These are phyloP conservation scores for Cutaneotrichosporon curvatum DNA, from an alignment of 1,284 basidiomycete species.

Conservation along the genomic window DNA sequence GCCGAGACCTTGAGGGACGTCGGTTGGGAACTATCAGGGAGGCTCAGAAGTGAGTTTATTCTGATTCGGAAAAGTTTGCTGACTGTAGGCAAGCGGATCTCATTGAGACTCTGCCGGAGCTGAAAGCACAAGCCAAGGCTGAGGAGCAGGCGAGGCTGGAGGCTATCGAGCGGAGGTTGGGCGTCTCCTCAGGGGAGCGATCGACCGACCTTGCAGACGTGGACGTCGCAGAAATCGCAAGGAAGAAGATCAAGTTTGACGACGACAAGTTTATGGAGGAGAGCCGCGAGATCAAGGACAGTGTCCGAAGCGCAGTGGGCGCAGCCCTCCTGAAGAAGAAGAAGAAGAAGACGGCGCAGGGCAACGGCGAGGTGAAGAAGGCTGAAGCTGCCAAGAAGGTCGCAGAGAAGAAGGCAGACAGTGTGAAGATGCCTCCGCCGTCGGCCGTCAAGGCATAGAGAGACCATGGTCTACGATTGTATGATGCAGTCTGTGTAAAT, in stretches of 20 bases:
- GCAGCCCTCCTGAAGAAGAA: conserved; percentile 46
- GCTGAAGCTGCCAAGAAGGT: conserved; percentile 32
- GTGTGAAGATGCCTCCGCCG: conserved; percentile 11
- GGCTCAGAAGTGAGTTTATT: conserved; percentile 66
- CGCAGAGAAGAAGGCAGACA: conserved; percentile 56
- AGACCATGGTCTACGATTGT: too few relatives aligned
- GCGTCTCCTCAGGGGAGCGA: conserved; percentile 51
- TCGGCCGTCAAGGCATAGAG: not conserved
- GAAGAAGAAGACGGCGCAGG: conserved; percentile 18
- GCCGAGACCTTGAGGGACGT: conserved; percentile 84
- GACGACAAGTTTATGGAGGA: conserved; percentile 89
- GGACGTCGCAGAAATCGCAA: conserved; percentile 50
- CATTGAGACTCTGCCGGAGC: conserved; percentile 73
- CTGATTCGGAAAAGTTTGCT: not conserved
- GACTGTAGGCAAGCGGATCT: conserved; percentile 71
- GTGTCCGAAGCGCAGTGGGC: conserved; percentile 82
- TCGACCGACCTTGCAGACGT: conserved; percentile 47
- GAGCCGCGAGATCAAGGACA: conserved; percentile 83
- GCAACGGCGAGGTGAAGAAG: conserved; percentile 74
- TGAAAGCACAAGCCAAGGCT: conserved; percentile 70
- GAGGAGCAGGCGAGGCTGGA: conserved; percentile 80
- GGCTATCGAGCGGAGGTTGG: conserved; percentile 70
- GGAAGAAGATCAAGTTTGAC: conserved; percentile 81
- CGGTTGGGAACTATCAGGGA: conserved; percentile 91
- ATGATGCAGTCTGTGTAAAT: too few relatives aligned